These are phyloP conservation scores for Caryocar brasiliense DNA, from an alignment of 441 rosid species.

Conservation along the genomic window DNA sequence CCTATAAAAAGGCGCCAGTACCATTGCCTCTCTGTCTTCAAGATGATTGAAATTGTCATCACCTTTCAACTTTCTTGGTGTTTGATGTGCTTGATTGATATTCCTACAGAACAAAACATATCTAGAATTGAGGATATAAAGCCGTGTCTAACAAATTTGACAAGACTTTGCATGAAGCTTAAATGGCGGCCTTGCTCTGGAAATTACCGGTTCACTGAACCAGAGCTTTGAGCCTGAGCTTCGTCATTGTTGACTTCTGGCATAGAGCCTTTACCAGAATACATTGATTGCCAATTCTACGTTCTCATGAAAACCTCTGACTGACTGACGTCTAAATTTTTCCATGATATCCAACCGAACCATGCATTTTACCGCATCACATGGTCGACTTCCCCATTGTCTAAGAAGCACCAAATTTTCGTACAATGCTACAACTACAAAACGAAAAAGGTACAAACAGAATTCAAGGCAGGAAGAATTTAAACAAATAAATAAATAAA, in stretches of 20 bases:
- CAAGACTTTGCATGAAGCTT: neutral
- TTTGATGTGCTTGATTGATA: constrained; percentile 24
- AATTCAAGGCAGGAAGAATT: neutral
- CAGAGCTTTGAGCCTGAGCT: constrained; percentile 24
- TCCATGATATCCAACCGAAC: constrained; percentile 16
- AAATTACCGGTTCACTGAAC: constrained; percentile 35
- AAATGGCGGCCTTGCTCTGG: neutral
- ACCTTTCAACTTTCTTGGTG: constrained; percentile 31
- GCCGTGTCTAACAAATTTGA: neutral
- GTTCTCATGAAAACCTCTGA: constrained; percentile 14
- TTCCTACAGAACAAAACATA: constrained; percentile 24
- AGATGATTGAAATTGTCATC: constrained; percentile 28
- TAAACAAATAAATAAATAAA: neutral
- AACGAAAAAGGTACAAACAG: neutral
- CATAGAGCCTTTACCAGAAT: constrained; percentile 29
- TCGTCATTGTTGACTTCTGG: constrained; percentile 23
- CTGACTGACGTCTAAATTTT: constrained; percentile 1
- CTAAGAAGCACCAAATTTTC: neutral
- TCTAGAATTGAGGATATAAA: constrained; percentile 2
- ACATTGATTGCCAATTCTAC: constrained; percentile 27
- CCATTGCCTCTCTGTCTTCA: constrained; percentile 67
- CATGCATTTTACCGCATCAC: constrained; percentile 19
- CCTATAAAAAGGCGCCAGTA: constrained; percentile 14
- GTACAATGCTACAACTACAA: constrained; percentile 2
- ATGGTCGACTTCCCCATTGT: constrained; percentile 12